Conservation (phyloP, 768 basidiomycete genomes). For the Austroboletus eburneus region DNA sequence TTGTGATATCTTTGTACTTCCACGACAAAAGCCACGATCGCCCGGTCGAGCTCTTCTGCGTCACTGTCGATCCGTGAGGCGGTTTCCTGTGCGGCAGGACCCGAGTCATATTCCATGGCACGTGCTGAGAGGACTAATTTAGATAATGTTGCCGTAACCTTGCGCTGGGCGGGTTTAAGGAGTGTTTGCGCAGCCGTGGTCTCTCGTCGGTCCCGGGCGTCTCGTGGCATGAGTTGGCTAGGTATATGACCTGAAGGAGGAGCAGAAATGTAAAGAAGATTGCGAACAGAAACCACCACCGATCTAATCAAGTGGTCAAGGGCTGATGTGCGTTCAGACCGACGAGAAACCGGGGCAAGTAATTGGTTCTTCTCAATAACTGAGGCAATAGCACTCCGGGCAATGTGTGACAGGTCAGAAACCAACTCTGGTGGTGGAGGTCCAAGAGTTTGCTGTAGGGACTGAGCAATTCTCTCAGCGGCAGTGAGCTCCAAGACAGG, state of each 20-base stretch:
- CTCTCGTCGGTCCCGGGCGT: conserved; percentile 42
- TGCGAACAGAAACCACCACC: conserved; percentile 70
- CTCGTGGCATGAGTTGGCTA: conserved; percentile 46
- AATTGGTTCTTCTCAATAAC: conserved; percentile 58
- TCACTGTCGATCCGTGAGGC: conserved; percentile 70
- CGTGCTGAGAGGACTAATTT: conserved; percentile 89
- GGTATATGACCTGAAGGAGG: conserved; percentile 60
- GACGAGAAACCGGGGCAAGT: conserved; percentile 39
- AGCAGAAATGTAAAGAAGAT: conserved; percentile 68
- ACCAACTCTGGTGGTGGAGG: conserved; percentile 56
- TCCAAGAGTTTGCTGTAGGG: conserved; percentile 55
- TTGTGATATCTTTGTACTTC: conserved; percentile 62
- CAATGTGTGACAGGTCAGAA: conserved; percentile 56
- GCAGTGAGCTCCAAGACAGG: conserved; percentile 49
- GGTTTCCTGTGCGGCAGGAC: conserved; percentile 56
- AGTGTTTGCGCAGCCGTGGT: conserved; percentile 48
- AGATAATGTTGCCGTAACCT: conserved; percentile 84
- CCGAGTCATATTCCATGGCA: conserved; percentile 80
- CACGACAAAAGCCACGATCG: conserved; percentile 60
- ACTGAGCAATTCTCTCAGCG: conserved; percentile 63
- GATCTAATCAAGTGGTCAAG: conserved; percentile 61
- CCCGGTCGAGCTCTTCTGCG: conserved; percentile 70
- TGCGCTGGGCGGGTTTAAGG: conserved; percentile 76
- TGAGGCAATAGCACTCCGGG: conserved; percentile 56
- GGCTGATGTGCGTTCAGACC: conserved; percentile 49